A percentile compares a stretch with the other conserved stretches of the same genome.
Conservation (phyloP, 805 yeast genomes). For the Metschnikowia kofuensis region DNA sequence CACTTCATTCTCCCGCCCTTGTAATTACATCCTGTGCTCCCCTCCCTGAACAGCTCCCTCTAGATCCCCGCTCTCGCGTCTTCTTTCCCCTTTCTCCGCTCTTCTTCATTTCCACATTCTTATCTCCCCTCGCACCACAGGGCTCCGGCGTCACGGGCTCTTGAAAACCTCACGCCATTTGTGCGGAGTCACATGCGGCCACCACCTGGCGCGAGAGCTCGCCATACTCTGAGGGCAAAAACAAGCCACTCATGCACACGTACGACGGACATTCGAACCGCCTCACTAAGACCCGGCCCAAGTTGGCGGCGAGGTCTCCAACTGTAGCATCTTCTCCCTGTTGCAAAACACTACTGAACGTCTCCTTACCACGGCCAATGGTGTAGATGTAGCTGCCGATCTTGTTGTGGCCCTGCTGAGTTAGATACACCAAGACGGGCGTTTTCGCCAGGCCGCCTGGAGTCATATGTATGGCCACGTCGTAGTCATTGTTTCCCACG, state of each 20-base stretch:
- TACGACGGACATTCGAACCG: slow-evolving; percentile 44
- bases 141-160: no score
- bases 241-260: slow-evolving; percentile 42
- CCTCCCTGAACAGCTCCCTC: no score
- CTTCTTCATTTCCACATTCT: not conserved
- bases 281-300: slow-evolving; percentile 40
- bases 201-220: slow-evolving; percentile 14
- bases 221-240: slow-evolving; percentile 19
- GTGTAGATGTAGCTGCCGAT: slow-evolving; percentile 48
- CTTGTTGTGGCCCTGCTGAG: slow-evolving; percentile 21
- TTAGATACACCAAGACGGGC: slow-evolving; percentile 31
- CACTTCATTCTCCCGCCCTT: no score
- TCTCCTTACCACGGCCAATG: slow-evolving; percentile 26
- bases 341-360: slow-evolving; percentile 42
- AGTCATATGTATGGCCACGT: slow-evolving; percentile 4
- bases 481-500: slow-evolving; percentile 15
- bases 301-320: slow-evolving; percentile 42
- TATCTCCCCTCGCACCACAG: not conserved
- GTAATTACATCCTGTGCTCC: no score
- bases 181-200: slow-evolving; percentile 5
- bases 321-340: slow-evolving; percentile 39
- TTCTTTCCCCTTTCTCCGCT: no score
- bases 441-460: slow-evolving; percentile 8
- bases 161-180: not conserved
- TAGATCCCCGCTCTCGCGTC: no score